A percentile compares a stretch with the other conserved stretches of the same genome.
These are phyloP conservation scores for Ophiostoma perfectum DNA, from an alignment of 2,329 filamentous ascomycete species.

Conservation along the genomic window DNA sequence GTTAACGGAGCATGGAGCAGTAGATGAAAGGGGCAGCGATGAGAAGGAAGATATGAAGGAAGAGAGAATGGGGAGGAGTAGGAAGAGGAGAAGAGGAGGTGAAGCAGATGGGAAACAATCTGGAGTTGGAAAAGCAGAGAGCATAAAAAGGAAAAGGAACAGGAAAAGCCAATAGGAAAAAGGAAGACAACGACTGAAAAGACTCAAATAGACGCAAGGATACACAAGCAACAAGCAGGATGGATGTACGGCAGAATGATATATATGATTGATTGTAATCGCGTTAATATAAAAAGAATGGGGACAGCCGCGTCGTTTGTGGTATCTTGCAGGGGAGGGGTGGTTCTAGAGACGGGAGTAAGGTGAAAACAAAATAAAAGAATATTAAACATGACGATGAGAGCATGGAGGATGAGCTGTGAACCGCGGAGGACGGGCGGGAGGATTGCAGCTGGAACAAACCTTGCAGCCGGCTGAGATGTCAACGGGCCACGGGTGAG, in stretches of 20 bases:
- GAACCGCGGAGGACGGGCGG: neutral
- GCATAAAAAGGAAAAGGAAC: neutral
- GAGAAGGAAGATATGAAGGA: neutral
- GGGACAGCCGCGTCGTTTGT: conserved; percentile 4
- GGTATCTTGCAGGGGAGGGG: conserved; percentile 1
- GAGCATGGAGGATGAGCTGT: neutral
- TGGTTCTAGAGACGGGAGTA: neutral
- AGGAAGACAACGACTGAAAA: no score
- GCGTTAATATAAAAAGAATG: neutral
- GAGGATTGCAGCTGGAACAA: neutral
- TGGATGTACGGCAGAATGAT: neutral
- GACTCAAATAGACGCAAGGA: neutral
- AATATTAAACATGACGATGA: neutral
- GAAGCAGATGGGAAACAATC: neutral
- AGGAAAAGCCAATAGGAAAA: neutral
- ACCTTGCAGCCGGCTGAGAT: neutral
- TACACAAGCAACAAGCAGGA: neutral
- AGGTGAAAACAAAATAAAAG: neutral
- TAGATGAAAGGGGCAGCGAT: no score
- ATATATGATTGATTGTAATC: neutral
- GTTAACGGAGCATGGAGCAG: no score
- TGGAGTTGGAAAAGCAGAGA: neutral
- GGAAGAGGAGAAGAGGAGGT: neutral
- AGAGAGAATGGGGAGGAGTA: neutral
- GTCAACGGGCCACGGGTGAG: neutral